Percentiles rank a stretch among this genome's conserved stretches.
phyloP scores from a whole-genome alignment of 2,329 filamentous ascomycete genomes.

The Penicillium sp. region DNA sequence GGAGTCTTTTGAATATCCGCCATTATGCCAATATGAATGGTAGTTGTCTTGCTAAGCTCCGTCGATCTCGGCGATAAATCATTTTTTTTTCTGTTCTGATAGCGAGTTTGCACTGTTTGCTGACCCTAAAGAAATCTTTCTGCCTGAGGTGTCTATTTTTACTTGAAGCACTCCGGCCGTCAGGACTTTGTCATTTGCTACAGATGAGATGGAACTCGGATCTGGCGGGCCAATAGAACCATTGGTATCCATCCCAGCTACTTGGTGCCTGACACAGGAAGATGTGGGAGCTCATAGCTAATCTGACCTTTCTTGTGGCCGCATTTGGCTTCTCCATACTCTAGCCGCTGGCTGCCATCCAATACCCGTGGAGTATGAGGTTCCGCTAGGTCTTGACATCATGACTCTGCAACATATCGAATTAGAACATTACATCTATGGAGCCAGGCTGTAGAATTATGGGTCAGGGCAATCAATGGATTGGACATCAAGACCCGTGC shows the following conservation, averaged over 20 bases:
- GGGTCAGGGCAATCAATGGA: background rate
- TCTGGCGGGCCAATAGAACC: background rate
- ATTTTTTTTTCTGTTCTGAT: conserved; percentile 30
- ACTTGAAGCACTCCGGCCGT: background rate
- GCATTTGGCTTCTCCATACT: conserved; percentile 12
- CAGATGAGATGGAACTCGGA: too few relatives aligned
- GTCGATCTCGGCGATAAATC: conserved; percentile 30
- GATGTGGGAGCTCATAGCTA: background rate
- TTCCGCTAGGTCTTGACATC: conserved; percentile 25
- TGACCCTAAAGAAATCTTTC: too few relatives aligned
- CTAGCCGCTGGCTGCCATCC: background rate
- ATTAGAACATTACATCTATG: conserved; percentile 10
- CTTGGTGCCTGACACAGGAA: background rate
- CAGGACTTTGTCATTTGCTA: too few relatives aligned
- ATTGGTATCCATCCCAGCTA: background rate
- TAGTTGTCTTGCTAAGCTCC: conserved; percentile 9
- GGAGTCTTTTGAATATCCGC: conserved; percentile 58
- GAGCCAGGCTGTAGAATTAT: background rate
- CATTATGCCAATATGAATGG: conserved; percentile 29
- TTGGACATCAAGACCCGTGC: background rate
- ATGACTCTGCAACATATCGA: conserved; percentile 16
- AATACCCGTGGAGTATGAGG: background rate
- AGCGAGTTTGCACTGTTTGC: conserved; percentile 31
- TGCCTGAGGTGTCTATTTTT: conserved; percentile 12
- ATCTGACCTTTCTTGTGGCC: background rate